Conservation (phyloP, 768 basidiomycete genomes). For the Kockovaella imperatae region DNA sequence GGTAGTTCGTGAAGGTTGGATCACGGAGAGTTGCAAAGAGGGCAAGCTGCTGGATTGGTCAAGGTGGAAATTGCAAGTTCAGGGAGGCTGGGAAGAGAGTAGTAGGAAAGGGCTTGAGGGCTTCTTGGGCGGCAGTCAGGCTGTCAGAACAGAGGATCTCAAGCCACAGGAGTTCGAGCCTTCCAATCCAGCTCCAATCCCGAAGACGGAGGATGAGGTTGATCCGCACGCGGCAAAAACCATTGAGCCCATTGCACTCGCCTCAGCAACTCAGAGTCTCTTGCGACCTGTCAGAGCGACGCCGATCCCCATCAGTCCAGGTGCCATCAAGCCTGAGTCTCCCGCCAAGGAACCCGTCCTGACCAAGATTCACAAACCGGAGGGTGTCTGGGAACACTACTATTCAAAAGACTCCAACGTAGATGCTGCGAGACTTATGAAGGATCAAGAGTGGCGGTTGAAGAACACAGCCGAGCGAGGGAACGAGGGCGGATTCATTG, state of each 20-base stretch:
- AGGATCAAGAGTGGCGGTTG: constrained; percentile 73
- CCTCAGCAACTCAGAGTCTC: neutral
- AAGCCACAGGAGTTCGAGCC: constrained; percentile 1
- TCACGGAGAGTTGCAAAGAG: constrained; percentile 66
- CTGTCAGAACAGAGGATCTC: constrained; percentile 1
- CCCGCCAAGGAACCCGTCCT: constrained; percentile 12
- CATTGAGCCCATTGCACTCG: neutral
- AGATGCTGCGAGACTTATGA: constrained; percentile 69
- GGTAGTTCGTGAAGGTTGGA: constrained; percentile 81
- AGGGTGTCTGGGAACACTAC: constrained; percentile 53
- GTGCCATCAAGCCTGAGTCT: neutral
- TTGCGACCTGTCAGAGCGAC: neutral
- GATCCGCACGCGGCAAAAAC: neutral
- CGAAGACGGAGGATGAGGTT: constrained; percentile 5
- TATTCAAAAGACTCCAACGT: constrained; percentile 63
- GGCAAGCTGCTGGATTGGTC: constrained; percentile 71
- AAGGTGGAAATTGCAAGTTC: constrained; percentile 50
- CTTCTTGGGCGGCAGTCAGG: constrained; percentile 16
- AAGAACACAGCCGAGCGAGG: constrained; percentile 67
- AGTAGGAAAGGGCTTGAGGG: constrained; percentile 36
- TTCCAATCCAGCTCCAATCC: too few species aligned
- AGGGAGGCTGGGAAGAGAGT: constrained; percentile 35
- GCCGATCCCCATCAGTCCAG: constrained; percentile 19
- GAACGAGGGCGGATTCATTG: constrained; percentile 70
- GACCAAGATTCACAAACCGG: constrained; percentile 22